Base-by-base conservation (phyloP, 2,329 filamentous ascomycete genomes). In the Pseudogymnoascus sp. region DNA sequence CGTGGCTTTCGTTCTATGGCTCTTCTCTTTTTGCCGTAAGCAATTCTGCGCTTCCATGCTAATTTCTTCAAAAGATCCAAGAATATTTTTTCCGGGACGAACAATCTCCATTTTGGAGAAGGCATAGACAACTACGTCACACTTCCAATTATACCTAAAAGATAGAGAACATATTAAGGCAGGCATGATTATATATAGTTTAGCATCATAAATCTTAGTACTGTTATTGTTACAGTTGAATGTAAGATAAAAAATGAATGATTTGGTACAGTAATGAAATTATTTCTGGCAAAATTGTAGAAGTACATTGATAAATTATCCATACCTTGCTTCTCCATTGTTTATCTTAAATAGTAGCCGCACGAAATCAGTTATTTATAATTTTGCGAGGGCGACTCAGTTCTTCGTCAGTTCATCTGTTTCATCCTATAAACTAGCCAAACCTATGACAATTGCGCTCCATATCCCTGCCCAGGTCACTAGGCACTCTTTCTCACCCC, bases 101-200 rank as follows among this genome's bases (percentile, higher is more conserved):
- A 85, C 69, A 76, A 81, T 66, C 72, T 85, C 38, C 78, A 81
- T 66, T 84, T 84, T 66, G 77, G 80, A 0, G 73, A 75, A 1
- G 72, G 72, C 42, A 71, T 75, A 37, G 68, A 75, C 37, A 85
- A 84, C 67, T 84, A 78, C 66, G 71, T 85, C 7, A 77, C 75
- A 0, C 68, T 85, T 62, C 82, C 82, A 1, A 69, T 84, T 21
- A 80, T 85, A 61, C 81, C 82, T 46, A 25, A n/a, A 46, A 25
- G 42, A 14, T 46, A 46, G 42, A 46, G 14, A 18, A 14, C 18
- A 25, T 23, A 46, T 23, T 7, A 12, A 21, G 42, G 5, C 9
- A 46, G 21, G 11, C 16, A 21, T 12, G 9, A 4, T 21, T 42
- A 31, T 8, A 31, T 8, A 42, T 42, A 21, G n/a, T 16, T 8